Base-by-base conservation (phyloP, 192 early-diverging fungal species). In the Coemansia sp. region DNA sequence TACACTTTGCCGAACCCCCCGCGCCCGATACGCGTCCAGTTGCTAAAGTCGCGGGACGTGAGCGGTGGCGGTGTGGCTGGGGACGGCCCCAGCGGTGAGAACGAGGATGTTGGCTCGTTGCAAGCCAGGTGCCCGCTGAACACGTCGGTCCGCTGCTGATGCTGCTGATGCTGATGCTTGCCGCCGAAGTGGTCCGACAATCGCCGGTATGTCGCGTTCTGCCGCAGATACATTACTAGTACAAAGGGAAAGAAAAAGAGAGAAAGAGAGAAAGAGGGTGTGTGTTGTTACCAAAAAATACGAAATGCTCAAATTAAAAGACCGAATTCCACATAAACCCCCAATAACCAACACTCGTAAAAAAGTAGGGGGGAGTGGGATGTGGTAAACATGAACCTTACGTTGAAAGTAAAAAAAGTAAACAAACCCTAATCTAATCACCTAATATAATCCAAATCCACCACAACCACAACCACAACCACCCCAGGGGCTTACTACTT, bases 1-100 rank as follows among this genome's bases (percentile, higher is more conserved):
- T 71, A 78, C 53, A 78, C 74, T 25, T 64, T 71, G 43, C 74
- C 74, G 27, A 78, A 78, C 7, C 74, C 74, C 4, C 74, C 74
- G 57, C 68, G 67, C 1, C 74, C 74, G 22, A 78, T 78, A 1
- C 66, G 73, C 45, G 66, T 63, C 67, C 66, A 69, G 17, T 52
- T 41, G 30, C 53, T 40, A 53, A 76, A 76, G 25, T 69, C 73
- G 34, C 52, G 50, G 1, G 73, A 45, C 4, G 62, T 62, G 18
- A 53, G 33, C 27, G 27, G 27, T 7, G 27, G 27, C 27, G 27
- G 27, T 7, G 27, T 30, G 4, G 27, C 2, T 2, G 27, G 27
- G 4, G 27, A 30, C 4, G 2, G 27, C 27, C 27, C 27, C 4
- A 30, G 27, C 27, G 2, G 4, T 2, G 27, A 30, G 27, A 5